Percentiles rank a stretch among this genome's conserved stretches.
Conservation (phyloP, 1,284 basidiomycete genomes). For the Afroboletus lepidellus region DNA sequence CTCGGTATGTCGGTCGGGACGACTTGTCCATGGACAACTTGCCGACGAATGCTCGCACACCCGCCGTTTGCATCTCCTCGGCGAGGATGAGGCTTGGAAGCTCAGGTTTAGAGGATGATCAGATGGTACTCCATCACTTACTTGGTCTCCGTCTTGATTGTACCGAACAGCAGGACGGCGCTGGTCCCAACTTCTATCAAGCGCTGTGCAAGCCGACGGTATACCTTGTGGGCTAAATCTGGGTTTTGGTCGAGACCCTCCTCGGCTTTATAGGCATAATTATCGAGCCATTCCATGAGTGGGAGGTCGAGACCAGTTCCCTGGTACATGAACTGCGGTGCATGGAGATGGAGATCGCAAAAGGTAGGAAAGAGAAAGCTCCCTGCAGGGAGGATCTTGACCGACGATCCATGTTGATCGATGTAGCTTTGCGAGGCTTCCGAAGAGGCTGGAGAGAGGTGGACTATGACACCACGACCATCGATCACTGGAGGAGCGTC, state of each 20-base stretch:
- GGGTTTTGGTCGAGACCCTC: slow-evolving; percentile 66
- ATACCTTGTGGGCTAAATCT: slow-evolving; percentile 61
- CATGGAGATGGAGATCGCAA: slow-evolving; percentile 80
- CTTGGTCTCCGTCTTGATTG: slow-evolving; percentile 79
- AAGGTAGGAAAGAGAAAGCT: slow-evolving; percentile 76
- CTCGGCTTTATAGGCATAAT: slow-evolving; percentile 78
- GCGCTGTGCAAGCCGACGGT: slow-evolving; percentile 59
- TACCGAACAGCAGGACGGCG: slow-evolving; percentile 75
- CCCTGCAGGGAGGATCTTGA: slow-evolving; percentile 46
- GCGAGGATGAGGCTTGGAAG: slow-evolving; percentile 68
- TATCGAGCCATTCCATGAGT: slow-evolving; percentile 79
- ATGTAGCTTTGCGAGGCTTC: slow-evolving; percentile 37
- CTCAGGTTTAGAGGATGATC: not conserved
- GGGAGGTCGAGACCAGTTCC: slow-evolving; percentile 83
- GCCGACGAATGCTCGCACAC: slow-evolving; percentile 76
- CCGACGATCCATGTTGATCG: slow-evolving; percentile 15
- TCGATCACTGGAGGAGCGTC: slow-evolving; percentile 45
- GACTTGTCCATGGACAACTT: slow-evolving; percentile 86
- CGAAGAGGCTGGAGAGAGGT: slow-evolving; percentile 43
- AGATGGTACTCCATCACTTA: slow-evolving; percentile 34
- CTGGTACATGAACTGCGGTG: slow-evolving; percentile 83
- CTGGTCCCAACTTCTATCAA: slow-evolving; percentile 74
- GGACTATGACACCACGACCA: slow-evolving; percentile 52
- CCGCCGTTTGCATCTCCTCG: slow-evolving; percentile 64
- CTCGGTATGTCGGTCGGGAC: slow-evolving; percentile 68